A percentile compares a stretch with the other conserved stretches of the same genome.
Evolutionary conservation across 805 yeast species (phyloP).

Genomic region (Sugiyamaella marilandica): DNA sequence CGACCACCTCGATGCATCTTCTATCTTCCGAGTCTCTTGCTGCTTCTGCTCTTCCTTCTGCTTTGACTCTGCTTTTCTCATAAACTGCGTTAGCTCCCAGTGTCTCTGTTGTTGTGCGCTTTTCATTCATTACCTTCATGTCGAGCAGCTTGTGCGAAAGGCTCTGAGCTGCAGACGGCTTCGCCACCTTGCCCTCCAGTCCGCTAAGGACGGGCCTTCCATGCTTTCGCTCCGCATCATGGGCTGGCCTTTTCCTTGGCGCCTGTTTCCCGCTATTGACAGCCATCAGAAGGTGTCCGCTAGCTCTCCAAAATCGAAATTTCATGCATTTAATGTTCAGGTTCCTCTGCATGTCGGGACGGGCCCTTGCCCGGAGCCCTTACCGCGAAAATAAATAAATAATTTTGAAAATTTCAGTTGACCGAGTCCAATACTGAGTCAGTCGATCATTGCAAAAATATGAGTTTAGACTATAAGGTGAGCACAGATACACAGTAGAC

Average conservation of each 20-base stretch:
- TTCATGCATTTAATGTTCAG: neutral
- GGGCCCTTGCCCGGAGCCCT: neutral
- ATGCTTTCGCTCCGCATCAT: neutral
- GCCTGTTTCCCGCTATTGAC: neutral
- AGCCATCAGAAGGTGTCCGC: neutral
- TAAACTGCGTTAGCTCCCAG: constrained; percentile 21
- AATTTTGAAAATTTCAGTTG: constrained; percentile 3
- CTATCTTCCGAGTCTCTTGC: constrained; percentile 22
- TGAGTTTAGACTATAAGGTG: constrained; percentile 75
- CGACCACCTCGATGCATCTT: constrained; percentile 26
- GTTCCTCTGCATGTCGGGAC: neutral
- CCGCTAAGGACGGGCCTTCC: constrained; percentile 5
- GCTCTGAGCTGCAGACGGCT: constrained; percentile 28
- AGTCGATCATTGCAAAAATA: constrained; percentile 26
- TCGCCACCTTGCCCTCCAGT: constrained; percentile 11
- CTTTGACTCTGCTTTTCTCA: constrained; percentile 28
- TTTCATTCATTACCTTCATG: constrained; percentile 65
- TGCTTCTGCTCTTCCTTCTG: constrained; percentile 31
- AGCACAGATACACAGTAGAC: neutral
- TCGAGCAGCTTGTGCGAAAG: constrained; percentile 70
- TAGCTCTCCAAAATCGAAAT: neutral
- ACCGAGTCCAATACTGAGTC: neutral
- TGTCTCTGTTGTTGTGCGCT: constrained; percentile 10
- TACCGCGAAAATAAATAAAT: neutral
- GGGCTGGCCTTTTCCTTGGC: neutral